These are phyloP conservation scores for Acanthamoeba royreba DNA, from an alignment of 208 protist genomes.

Conservation along the genomic window DNA sequence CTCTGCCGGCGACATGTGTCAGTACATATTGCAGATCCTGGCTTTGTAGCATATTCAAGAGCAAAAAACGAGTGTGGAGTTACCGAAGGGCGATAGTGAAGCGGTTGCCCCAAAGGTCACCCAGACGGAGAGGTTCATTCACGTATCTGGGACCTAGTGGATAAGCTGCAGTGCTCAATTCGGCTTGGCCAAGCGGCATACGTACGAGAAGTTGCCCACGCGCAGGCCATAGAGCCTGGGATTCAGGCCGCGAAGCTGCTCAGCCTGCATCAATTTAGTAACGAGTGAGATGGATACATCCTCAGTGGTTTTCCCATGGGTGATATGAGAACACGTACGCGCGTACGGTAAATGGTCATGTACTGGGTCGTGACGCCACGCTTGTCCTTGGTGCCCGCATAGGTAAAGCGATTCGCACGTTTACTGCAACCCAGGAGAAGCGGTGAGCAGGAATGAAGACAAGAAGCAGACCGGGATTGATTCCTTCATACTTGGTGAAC, in stretches of 20 bases:
- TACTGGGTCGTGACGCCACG: not conserved
- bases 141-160: not conserved
- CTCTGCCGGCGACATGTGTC: not conserved
- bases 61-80: not conserved
- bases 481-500: not conserved
- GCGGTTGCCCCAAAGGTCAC: conserved; percentile 16
- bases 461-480: not conserved
- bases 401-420: not conserved
- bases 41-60: not conserved
- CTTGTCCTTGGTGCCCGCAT: conserved; percentile 43
- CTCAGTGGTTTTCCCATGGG: not conserved
- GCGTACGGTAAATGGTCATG: conserved; percentile 9
- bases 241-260: conserved; percentile 8
- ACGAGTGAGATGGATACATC: not conserved
- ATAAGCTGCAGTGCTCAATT: not conserved
- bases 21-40: not conserved
- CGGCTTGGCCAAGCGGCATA: not conserved
- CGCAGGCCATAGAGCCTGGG: not conserved
- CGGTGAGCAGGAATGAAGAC: not conserved
- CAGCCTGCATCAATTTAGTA: not conserved
- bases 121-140: not conserved
- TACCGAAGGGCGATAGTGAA: conserved; percentile 15
- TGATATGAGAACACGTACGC: not conserved
- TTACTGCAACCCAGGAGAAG: not conserved
- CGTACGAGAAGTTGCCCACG: conserved; percentile 35